phyloP scores from a whole-genome alignment of 129 eudicot genomes.

The Flaveria bidentis region DNA sequence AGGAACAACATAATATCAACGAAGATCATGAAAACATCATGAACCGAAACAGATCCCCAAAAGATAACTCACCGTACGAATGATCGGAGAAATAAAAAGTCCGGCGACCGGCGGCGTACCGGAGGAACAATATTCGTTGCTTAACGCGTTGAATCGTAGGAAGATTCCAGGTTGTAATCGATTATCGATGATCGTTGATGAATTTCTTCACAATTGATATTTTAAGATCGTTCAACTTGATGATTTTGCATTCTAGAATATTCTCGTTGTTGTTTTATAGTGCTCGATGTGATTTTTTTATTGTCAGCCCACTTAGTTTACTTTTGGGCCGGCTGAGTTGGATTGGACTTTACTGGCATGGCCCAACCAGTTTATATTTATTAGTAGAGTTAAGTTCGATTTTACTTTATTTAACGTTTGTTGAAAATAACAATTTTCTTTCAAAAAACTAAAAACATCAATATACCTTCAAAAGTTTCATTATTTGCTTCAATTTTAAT shows the following conservation, averaged over 20 bases:
- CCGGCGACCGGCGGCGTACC: slow-evolving; percentile 17
- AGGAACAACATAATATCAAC: slow-evolving; percentile 9
- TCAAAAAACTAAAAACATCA: too few species aligned
- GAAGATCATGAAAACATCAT: background rate
- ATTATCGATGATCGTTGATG: slow-evolving; percentile 19
- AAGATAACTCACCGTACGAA: slow-evolving; percentile 21
- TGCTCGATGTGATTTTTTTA: background rate
- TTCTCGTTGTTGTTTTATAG: background rate
- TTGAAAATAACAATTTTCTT: too few species aligned
- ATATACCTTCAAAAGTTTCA: too few species aligned
- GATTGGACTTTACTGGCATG: background rate
- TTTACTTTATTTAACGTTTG: too few species aligned
- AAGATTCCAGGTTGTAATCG: slow-evolving; percentile 5
- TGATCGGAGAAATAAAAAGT: background rate
- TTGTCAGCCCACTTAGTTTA: background rate
- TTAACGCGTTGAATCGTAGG: slow-evolving; percentile 27
- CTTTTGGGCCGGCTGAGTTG: background rate
- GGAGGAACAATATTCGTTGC: slow-evolving; percentile 7
- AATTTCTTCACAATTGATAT: background rate
- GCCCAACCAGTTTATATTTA: too few species aligned
- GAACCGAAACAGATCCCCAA: background rate
- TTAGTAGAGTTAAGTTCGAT: too few species aligned
- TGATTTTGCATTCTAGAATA: slow-evolving; percentile 21
- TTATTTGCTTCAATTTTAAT: too few species aligned
- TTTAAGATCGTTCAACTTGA: slow-evolving; percentile 6